Conservation (phyloP, 257 asterid genomes). For the Cynanchum wilfordii region DNA sequence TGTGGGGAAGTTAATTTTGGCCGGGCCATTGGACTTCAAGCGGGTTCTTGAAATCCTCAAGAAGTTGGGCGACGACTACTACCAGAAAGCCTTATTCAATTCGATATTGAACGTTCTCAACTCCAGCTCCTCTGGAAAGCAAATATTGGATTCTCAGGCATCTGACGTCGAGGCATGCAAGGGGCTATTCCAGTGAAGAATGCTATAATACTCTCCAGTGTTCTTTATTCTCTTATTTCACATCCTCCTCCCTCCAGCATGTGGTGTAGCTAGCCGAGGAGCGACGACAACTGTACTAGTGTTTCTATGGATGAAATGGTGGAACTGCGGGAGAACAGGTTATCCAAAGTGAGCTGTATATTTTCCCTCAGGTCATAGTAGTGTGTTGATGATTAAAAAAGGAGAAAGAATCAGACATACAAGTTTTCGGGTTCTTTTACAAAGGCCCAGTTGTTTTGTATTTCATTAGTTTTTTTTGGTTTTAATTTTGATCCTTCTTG, state of each 20-base stretch:
- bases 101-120: slow-evolving; percentile 33
- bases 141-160: slow-evolving; percentile 58
- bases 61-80: slow-evolving; percentile 51
- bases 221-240: slow-evolving; percentile 29
- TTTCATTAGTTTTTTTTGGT: slow-evolving; percentile 40
- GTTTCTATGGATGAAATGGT: slow-evolving; percentile 8
- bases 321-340: slow-evolving; percentile 32
- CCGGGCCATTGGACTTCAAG: slow-evolving; percentile 58
- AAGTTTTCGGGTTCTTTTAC: slow-evolving; percentile 24
- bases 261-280: slow-evolving; percentile 1
- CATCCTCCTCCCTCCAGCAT: slow-evolving; percentile 14
- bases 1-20: slow-evolving; percentile 54
- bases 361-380: slow-evolving; percentile 38
- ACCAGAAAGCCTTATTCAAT: slow-evolving; percentile 50
- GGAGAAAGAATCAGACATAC: slow-evolving; percentile 20
- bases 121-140: slow-evolving; percentile 44
- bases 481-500: slow-evolving; percentile 25
- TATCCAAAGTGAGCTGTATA: slow-evolving; percentile 36
- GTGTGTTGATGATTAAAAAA: slow-evolving; percentile 31
- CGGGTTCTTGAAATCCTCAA: slow-evolving; percentile 50
- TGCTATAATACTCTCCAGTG: neutral
- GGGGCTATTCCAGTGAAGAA: slow-evolving; percentile 40
- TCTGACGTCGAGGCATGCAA: slow-evolving; percentile 59
- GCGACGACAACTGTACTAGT: slow-evolving; percentile 11
- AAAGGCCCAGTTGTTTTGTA: slow-evolving; percentile 46